Percentiles rank a stretch among this genome's conserved stretches.
phyloP scores from a whole-genome alignment of 2,329 filamentous ascomycete genomes.

The Cordyceps farinosa region DNA sequence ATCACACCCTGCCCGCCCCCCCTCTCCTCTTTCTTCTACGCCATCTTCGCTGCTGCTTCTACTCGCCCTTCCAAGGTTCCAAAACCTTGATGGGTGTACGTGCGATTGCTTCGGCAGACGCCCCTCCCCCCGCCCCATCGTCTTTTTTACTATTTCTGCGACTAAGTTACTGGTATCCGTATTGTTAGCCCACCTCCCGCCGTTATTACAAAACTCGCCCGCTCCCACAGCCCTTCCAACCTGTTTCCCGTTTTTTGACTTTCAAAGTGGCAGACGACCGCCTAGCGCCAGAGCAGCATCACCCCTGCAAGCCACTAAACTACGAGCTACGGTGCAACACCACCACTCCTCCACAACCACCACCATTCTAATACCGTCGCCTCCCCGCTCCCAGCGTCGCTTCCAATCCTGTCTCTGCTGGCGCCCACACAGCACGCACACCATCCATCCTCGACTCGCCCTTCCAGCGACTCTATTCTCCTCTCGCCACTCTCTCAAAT shows the following conservation, averaged over 20 bases:
- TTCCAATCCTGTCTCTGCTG: constrained; percentile 4
- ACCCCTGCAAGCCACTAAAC: constrained; percentile 15
- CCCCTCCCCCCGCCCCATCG: neutral
- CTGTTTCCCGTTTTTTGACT: constrained; percentile 10
- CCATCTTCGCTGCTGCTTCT: neutral
- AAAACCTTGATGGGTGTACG: constrained; percentile 14
- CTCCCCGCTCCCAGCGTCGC: constrained; percentile 13
- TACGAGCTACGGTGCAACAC: neutral
- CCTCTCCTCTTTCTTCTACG: neutral
- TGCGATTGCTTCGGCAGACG: constrained; percentile 2
- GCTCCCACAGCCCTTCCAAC: constrained; percentile 2
- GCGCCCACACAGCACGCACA: neutral
- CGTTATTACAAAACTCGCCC: neutral
- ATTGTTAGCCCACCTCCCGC: neutral
- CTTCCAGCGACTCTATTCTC: neutral
- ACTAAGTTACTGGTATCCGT: neutral
- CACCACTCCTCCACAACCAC: neutral
- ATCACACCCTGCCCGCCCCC: neutral
- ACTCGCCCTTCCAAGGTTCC: neutral
- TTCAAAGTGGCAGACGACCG: constrained; percentile 12
- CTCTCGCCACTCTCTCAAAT: neutral
- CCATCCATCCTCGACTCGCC: neutral
- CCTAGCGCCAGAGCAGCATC: constrained; percentile 6
- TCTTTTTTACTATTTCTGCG: neutral
- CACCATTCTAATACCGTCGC: constrained; percentile 12